Percentiles rank a stretch among this genome's conserved stretches.
These are phyloP conservation scores for Magnaporthiopsis rhizophila DNA, from an alignment of 2,329 filamentous ascomycete genomes.

Conservation along the genomic window DNA sequence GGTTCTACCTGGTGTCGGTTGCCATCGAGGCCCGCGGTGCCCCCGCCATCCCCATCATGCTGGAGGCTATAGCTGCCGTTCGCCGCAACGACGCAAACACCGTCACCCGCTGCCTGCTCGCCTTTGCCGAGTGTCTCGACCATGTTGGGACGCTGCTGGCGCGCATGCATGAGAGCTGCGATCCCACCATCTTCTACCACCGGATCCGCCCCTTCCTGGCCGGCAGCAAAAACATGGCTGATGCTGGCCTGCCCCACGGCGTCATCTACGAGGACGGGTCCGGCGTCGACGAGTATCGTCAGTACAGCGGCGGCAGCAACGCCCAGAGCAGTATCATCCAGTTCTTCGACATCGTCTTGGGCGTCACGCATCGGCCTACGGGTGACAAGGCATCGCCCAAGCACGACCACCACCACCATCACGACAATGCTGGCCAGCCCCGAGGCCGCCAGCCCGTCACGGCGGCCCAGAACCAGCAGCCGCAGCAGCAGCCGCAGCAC, in stretches of 20 bases:
- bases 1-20: constrained; percentile 95
- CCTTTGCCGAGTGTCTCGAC: constrained; percentile 80
- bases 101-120: constrained; percentile 69
- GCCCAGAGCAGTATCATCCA: constrained; percentile 95
- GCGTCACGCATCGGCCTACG: constrained; percentile 83
- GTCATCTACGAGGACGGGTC: constrained; percentile 80
- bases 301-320: constrained; percentile 91
- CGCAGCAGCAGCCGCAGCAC: constrained; percentile 40
- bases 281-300: constrained; percentile 60
- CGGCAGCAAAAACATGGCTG: constrained; percentile 93
- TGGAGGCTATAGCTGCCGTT: constrained; percentile 76
- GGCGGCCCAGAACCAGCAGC: constrained; percentile 39
- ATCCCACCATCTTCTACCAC: constrained; percentile 91
- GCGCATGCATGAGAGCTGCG: constrained; percentile 92
- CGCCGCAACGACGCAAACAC: constrained; percentile 59
- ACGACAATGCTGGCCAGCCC: neutral
- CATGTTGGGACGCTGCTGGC: constrained; percentile 72
- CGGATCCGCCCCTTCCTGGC: constrained; percentile 93
- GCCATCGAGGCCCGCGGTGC: constrained; percentile 91
- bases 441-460: constrained; percentile 10
- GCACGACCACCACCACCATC: neutral
- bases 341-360: constrained; percentile 90
- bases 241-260: constrained; percentile 81
- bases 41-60: constrained; percentile 80
- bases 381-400: constrained; percentile 52